Conservation (phyloP, 192 early-diverging fungal species). For the Obelidium mucronatum region DNA sequence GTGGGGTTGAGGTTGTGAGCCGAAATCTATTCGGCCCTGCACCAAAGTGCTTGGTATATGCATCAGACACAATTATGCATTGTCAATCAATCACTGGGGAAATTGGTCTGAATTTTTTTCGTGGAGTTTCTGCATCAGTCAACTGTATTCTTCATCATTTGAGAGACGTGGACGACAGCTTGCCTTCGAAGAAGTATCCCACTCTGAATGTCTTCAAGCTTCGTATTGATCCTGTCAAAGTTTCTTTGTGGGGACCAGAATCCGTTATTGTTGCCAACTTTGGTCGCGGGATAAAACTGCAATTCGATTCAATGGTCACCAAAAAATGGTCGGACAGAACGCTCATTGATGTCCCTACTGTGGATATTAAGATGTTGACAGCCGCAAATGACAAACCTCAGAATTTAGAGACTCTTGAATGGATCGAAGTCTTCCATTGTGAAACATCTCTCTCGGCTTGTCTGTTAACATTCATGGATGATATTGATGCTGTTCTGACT, state of each 20-base stretch:
- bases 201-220: constrained; percentile 71
- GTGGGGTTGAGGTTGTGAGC: constrained; percentile 8
- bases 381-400: constrained; percentile 34
- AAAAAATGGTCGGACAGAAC: constrained; percentile 60
- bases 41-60: constrained; percentile 70
- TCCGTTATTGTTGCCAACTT: constrained; percentile 59
- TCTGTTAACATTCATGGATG: constrained; percentile 58
- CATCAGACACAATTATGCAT: constrained; percentile 72
- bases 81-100: constrained; percentile 70
- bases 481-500: constrained; percentile 56
- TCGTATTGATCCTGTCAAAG: constrained; percentile 59
- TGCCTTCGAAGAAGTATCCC: constrained; percentile 49
- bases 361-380: constrained; percentile 61
- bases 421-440: constrained; percentile 73
- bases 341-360: constrained; percentile 63
- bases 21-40: constrained; percentile 70
- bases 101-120: constrained; percentile 67
- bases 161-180: constrained; percentile 71
- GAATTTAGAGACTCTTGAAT: constrained; percentile 44
- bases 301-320: constrained; percentile 72
- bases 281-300: constrained; percentile 62
- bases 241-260: constrained; percentile 65
- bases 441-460: constrained; percentile 65
- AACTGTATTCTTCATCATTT: constrained; percentile 70
- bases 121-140: constrained; percentile 57